Percentiles rank a stretch among this genome's conserved stretches.
phyloP scores from a whole-genome alignment of 2,329 filamentous ascomycete species.

The Fusarium annulatum region DNA sequence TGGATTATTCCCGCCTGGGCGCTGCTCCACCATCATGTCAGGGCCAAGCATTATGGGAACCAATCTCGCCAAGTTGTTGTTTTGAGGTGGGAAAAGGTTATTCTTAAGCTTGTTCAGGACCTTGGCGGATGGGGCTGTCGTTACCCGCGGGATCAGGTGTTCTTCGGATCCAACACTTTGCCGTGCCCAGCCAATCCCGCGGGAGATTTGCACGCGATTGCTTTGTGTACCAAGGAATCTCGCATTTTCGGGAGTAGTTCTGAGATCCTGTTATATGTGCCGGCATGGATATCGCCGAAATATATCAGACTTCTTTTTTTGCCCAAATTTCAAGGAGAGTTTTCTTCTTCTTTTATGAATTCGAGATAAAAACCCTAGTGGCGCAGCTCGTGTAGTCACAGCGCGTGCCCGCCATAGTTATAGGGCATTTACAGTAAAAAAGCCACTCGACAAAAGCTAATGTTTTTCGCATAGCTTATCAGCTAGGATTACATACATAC shows the following conservation, averaged over 20 bases:
- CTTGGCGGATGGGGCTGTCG: background rate
- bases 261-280: background rate
- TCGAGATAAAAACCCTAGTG: no score
- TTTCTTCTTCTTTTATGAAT: background rate
- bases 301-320: fast-evolving
- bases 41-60: background rate
- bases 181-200: constrained; percentile 3
- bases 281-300: fast-evolving
- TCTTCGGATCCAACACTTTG: background rate
- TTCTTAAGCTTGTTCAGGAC: background rate
- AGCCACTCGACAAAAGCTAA: no score
- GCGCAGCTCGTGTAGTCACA: background rate
- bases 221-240: background rate
- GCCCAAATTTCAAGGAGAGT: fast-evolving
- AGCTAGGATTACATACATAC: background rate
- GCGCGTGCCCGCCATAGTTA: background rate
- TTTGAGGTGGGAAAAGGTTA: background rate
- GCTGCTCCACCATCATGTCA: background rate
- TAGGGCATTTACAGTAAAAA: no score
- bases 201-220: background rate
- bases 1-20: background rate
- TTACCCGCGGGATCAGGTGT: constrained; percentile 7
- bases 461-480: no score
- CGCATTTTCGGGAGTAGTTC: background rate
- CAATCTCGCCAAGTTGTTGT: background rate